phyloP scores from a whole-genome alignment of 2,329 filamentous ascomycete genomes.

The Fusarium subglutinans region DNA sequence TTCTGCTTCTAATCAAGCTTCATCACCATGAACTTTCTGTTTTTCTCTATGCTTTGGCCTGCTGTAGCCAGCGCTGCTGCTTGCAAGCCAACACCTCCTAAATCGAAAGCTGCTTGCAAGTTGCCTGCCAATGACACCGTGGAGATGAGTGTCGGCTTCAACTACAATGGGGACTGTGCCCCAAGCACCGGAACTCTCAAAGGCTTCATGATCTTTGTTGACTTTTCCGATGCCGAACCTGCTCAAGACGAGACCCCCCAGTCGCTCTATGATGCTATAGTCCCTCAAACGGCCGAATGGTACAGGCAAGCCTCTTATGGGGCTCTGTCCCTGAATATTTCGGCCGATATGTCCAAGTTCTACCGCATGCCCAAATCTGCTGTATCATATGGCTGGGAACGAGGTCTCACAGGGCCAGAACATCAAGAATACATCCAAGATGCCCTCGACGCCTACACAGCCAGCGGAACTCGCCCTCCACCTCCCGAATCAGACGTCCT shows the following conservation, averaged over 20 bases:
- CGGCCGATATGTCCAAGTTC: constrained; percentile 34
- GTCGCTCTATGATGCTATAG: constrained; percentile 27
- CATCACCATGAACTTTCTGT: not conserved
- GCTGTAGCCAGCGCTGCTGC: not conserved
- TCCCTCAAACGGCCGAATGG: constrained; percentile 31
- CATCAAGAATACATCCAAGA: constrained; percentile 31
- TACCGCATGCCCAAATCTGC: constrained; percentile 40
- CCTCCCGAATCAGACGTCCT: constrained; percentile 26
- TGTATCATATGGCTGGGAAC: constrained; percentile 42
- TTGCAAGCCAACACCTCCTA: not conserved
- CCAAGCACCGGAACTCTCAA: constrained; percentile 45
- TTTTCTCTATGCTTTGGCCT: not conserved
- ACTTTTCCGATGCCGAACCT: constrained; percentile 45
- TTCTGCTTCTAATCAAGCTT: not conserved
- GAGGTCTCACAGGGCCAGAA: constrained; percentile 5
- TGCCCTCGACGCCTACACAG: constrained; percentile 28
- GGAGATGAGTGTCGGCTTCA: not conserved
- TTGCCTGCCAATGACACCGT: not conserved
- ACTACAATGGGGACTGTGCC: constrained; percentile 40
- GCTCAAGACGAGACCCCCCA: constrained; percentile 38
- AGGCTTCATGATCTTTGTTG: constrained; percentile 50
- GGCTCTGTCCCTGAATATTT: constrained; percentile 33
- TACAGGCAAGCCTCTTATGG: constrained; percentile 42
- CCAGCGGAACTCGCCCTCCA: not conserved
- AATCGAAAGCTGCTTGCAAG: not conserved